Evolutionary conservation across 2,329 filamentous ascomycete genomes (phyloP).

Genomic region (Delphinella strobiligena): DNA sequence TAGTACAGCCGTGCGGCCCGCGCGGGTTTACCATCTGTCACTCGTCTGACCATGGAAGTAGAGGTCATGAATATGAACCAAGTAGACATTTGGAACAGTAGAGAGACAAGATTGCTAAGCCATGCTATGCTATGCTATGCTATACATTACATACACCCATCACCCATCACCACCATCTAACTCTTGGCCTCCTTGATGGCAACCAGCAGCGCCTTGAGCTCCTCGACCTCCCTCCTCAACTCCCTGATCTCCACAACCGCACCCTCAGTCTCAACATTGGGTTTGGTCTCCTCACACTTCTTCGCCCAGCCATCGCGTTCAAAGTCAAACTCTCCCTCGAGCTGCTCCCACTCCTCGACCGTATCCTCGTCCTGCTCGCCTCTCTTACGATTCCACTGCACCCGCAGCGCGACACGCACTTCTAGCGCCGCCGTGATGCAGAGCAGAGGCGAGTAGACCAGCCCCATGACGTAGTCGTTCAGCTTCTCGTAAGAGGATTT

Average conservation of each 20-base stretch:
- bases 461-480: conserved; percentile 80
- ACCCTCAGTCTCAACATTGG: conserved; percentile 70
- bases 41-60: too few species aligned
- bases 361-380: conserved; percentile 86
- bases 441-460: conserved; percentile 75
- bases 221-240: conserved; percentile 31
- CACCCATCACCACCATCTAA: too few species aligned
- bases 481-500: conserved; percentile 60
- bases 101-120: too few species aligned
- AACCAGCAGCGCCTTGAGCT: conserved; percentile 29
- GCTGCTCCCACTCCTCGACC: conserved; percentile 86
- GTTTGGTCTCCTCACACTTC: conserved; percentile 60
- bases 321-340: conserved; percentile 59
- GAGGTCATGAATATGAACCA: too few species aligned
- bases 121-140: too few species aligned
- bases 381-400: conserved; percentile 60
- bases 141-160: too few species aligned
- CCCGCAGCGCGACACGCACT: conserved; percentile 49
- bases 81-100: too few species aligned
- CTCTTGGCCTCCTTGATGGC: conserved; percentile 15
- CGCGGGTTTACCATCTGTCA: too few species aligned
- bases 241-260: conserved; percentile 53
- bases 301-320: conserved; percentile 78
- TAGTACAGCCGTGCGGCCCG: too few species aligned
- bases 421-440: conserved; percentile 51